A percentile compares a stretch with the other conserved stretches of the same genome.
Evolutionary conservation across 176 grass and related monocot species (phyloP).

Genomic region (Rhipidocladum racemiflorum): DNA sequence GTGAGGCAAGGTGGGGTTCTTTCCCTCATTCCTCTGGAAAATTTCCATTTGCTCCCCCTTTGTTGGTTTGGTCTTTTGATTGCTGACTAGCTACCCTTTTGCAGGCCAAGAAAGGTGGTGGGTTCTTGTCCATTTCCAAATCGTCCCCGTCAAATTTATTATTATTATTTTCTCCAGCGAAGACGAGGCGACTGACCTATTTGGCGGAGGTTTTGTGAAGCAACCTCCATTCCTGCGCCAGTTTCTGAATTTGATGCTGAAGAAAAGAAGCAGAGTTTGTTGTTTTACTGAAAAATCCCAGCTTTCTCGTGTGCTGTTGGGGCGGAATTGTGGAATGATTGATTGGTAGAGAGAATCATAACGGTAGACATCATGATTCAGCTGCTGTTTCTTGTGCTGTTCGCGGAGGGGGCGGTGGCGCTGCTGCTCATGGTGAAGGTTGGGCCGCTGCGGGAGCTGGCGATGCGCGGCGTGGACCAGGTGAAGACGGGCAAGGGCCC

Average conservation of each 20-base stretch:
- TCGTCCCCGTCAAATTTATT: neutral
- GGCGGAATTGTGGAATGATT: neutral
- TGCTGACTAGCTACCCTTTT: slow-evolving; percentile 11
- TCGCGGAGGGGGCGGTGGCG: slow-evolving; percentile 76
- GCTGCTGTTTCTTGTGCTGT: slow-evolving; percentile 77
- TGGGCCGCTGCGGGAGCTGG: slow-evolving; percentile 75
- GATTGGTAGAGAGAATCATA: neutral
- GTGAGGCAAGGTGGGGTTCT: slow-evolving; percentile 22
- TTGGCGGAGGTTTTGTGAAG: slow-evolving; percentile 11
- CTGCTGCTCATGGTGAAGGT: slow-evolving; percentile 87
- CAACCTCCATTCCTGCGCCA: neutral
- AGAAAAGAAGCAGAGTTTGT: neutral
- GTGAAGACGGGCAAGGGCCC: slow-evolving; percentile 76
- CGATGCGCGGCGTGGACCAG: slow-evolving; percentile 78
- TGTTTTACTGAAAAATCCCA: neutral
- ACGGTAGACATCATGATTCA: slow-evolving; percentile 55
- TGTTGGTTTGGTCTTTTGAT: neutral
- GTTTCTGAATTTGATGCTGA: neutral
- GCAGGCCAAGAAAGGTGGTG: slow-evolving; percentile 39
- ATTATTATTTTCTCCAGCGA: neutral
- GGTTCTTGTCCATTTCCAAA: slow-evolving; percentile 6
- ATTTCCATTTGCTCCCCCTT: neutral
- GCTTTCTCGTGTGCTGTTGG: neutral
- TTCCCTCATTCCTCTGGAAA: neutral
- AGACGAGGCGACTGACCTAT: neutral